phyloP scores from a whole-genome alignment of 495 filamentous ascomycete species.

The Aspergillus incahuasiensis region DNA sequence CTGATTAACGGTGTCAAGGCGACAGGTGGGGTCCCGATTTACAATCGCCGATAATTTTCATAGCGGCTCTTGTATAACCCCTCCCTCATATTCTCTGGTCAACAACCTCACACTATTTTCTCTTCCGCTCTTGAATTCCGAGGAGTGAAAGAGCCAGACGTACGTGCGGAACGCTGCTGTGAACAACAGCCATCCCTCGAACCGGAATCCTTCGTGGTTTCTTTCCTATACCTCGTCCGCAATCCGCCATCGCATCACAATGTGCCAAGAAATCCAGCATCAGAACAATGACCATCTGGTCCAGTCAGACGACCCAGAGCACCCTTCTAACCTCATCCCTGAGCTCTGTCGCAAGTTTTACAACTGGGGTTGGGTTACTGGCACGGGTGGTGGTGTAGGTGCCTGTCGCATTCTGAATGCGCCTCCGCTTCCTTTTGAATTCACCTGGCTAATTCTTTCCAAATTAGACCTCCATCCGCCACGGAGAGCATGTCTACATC shows the following conservation, averaged over 20 bases:
- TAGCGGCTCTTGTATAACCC: conserved; percentile 7
- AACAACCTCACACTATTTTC: background rate
- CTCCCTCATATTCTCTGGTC: conserved; percentile 3
- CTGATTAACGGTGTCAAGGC: background rate
- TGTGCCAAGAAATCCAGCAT: conserved; percentile 24
- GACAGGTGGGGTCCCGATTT: conserved; percentile 7
- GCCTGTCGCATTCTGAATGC: conserved; percentile 10
- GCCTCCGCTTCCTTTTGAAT: background rate
- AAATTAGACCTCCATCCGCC: conserved; percentile 65
- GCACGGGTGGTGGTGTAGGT: conserved; percentile 78
- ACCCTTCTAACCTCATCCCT: conserved; percentile 92
- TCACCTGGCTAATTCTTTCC: background rate
- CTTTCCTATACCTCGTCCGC: too few species aligned
- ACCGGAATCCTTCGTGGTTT: too few species aligned
- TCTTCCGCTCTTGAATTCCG: background rate
- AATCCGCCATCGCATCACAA: conserved; percentile 6
- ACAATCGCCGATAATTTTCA: conserved; percentile 6
- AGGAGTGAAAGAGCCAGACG: background rate
- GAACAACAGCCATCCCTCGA: background rate
- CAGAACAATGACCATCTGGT: conserved; percentile 72
- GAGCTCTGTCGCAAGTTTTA: conserved; percentile 91
- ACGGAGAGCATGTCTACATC: conserved; percentile 82
- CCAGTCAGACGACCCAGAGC: conserved; percentile 55
- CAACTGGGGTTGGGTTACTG: conserved; percentile 92
- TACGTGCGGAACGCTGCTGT: background rate